Base-by-base conservation (phyloP, 495 filamentous ascomycete genomes). In the Xylaria telfairii region DNA sequence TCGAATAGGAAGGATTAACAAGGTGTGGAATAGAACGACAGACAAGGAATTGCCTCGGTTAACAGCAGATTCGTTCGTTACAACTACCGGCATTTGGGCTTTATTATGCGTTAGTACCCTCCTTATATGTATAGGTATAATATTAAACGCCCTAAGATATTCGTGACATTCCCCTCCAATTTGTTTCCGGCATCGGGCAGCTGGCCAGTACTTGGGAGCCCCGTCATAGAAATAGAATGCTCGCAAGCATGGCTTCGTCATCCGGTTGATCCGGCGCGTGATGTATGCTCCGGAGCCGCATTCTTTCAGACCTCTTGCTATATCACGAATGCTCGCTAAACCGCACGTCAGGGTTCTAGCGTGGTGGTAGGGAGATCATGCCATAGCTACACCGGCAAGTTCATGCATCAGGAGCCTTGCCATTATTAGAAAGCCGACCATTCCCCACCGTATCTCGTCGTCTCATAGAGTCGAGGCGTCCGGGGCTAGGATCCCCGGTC, bases 371-470 rank as follows among this genome's bases (percentile, higher is more conserved):
- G 53, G 28, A 19, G 56, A 59, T 37, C 56, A 34, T 59, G n/a
- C 17, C 32, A 59, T 59, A 12, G 32, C 54, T n/a, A 57, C 30
- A 57, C 28, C 30, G 12, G 56, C 56, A 59, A 39, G 32, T 19
- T 6, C 32, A n/a, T 28, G 34, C 57, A 21, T 61, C 37, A 26
- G 2, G 15, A 51, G 44, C 46, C 62, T 37, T 65, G 15, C 30
- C 62, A 9, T 39, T 34, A n/a, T 19, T 32, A 24, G 44, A 24
- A 65, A 51, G 44, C 17, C 6, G n/a, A 39, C 26, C 44, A 51
- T 28, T 8, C 37, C 42, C 21, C 59, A 42, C 41, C 61, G 61
- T 64, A 64, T 64, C 26, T n/a, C 47, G 61, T 32, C 61, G 61
- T 64, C 41, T 64, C 61, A 47, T 7, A 34, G 10, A 28, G 26